Evolutionary conservation across 2,329 filamentous ascomycete genomes (phyloP).

Genomic region (Cyphellophora attinorum): DNA sequence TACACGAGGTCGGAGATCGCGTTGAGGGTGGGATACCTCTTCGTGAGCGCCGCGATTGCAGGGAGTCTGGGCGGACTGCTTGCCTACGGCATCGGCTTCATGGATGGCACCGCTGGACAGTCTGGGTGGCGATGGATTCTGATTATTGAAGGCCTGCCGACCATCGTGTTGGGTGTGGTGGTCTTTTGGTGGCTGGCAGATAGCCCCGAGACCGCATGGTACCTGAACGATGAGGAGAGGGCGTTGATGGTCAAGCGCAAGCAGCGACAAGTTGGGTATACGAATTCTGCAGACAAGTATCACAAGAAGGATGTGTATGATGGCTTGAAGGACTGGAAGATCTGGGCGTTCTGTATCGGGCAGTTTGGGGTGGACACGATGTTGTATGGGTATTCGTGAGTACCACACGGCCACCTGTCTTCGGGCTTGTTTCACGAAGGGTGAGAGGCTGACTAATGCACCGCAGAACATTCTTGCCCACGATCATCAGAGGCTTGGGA

Average conservation of each 20-base stretch:
- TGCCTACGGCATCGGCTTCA: constrained; percentile 41
- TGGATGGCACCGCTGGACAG: constrained; percentile 38
- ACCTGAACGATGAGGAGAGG: constrained; percentile 36
- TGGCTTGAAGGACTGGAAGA: constrained; percentile 65
- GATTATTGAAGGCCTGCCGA: constrained; percentile 44
- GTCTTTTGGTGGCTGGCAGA: constrained; percentile 36
- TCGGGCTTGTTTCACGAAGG: constrained; percentile 16
- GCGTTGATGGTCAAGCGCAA: constrained; percentile 43
- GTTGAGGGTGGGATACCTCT: constrained; percentile 29
- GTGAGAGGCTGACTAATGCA: constrained; percentile 58
- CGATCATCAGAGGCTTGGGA: constrained; percentile 64
- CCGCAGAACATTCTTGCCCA: constrained; percentile 70
- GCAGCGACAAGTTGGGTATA: constrained; percentile 38
- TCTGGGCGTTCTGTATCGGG: constrained; percentile 58
- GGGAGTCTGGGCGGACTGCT: constrained; percentile 43
- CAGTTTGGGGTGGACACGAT: constrained; percentile 69
- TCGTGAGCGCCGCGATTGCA: constrained; percentile 38
- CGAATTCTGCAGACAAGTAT: constrained; percentile 41
- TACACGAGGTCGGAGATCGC: constrained; percentile 34
- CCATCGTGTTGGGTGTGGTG: constrained; percentile 29
- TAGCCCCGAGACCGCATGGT: constrained; percentile 31
- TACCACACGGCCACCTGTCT: constrained; percentile 4
- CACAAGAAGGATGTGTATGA: constrained; percentile 54
- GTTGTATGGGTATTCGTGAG: constrained; percentile 66
- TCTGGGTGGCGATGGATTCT: constrained; percentile 42